Base-by-base conservation (phyloP, 1,139 yeast species). In the Tardiomyces depauwii region DNA sequence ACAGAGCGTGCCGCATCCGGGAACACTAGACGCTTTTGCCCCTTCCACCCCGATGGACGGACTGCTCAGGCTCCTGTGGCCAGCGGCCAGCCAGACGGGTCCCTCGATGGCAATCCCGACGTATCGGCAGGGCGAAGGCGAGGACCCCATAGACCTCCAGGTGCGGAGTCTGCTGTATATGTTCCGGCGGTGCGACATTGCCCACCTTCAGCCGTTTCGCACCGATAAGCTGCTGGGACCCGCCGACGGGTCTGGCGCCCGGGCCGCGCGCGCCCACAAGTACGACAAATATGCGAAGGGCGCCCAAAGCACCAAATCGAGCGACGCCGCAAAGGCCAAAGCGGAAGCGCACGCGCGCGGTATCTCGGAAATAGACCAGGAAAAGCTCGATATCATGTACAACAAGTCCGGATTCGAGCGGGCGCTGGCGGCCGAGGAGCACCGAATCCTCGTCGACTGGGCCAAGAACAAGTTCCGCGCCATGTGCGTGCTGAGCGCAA, bases 371-470 rank as follows among this genome's bases (percentile, higher is more conserved):
- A 16, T 47, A 28, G 66, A 63, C 45, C 53, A 65, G 47, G 60
- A 65, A 46, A 72, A 73, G 52, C 64, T 80, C 41, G 88, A 81
- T 56, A 55, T 63, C 18, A 65, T 75, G 52, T 81, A 80, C 55
- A 77, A 78, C 58, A 60, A 71, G 42, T 47, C 55, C 1, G 69
- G 62, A 42, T 77, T 81, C 54, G 68, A 69, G 43, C 54, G 59
- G n/a, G 53, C 64, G 4, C 51, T 81, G 43, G 48, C 68, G 16
- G 55, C 62, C 23, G 84, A 80, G 59, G 80, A 78, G 48, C 78
- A 79, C 56, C 67, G 86, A 33, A 76, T 81, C 18, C 65, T 80
- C 47, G 72, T 78, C 28, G 88, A 81, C 58, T 81, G 78, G 71
- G 60, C 68, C 41, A 80, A 79, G 57, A 81, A 81, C 64, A 76